Conservation (phyloP, 2,329 filamentous ascomycete genomes). For the Coniella lustricola region DNA sequence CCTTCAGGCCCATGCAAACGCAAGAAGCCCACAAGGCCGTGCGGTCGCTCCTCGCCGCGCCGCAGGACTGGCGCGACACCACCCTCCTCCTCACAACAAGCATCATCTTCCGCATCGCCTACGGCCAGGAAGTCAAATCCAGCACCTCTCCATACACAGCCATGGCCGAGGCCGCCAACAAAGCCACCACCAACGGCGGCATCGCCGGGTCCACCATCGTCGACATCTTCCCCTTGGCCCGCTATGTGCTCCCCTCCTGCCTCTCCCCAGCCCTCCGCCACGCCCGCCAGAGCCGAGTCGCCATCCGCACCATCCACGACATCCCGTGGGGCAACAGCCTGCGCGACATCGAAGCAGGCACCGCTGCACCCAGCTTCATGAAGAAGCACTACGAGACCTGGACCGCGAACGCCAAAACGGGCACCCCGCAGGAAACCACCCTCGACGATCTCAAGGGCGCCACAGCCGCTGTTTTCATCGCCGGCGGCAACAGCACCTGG, state of each 20-base stretch:
- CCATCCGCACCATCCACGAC: conserved; percentile 35
- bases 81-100: conserved; percentile 22
- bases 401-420: conserved; percentile 23
- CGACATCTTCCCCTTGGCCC: conserved; percentile 40
- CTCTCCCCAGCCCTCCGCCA: conserved; percentile 20
- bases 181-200: conserved; percentile 24
- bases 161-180: conserved; percentile 20
- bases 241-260: conserved; percentile 33
- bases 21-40: conserved; percentile 24
- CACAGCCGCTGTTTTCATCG: conserved; percentile 39
- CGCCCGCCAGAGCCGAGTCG: conserved; percentile 23
- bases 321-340: conserved; percentile 30
- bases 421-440: conserved; percentile 27
- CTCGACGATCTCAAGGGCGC: conserved; percentile 42
- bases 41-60: conserved; percentile 18
- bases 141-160: conserved; percentile 20
- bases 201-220: conserved; percentile 32
- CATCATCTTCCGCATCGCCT: conserved; percentile 23
- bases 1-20: conserved; percentile 28
- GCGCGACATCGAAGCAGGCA: conserved; percentile 26
- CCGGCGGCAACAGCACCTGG: conserved; percentile 40
- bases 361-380: conserved; percentile 25
- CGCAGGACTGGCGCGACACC: conserved; percentile 19
- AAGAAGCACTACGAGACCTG: conserved; percentile 24
- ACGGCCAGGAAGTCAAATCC: conserved; percentile 20